phyloP scores from a whole-genome alignment of 2,329 filamentous ascomycete genomes.

The Fusarium nisikadoi region DNA sequence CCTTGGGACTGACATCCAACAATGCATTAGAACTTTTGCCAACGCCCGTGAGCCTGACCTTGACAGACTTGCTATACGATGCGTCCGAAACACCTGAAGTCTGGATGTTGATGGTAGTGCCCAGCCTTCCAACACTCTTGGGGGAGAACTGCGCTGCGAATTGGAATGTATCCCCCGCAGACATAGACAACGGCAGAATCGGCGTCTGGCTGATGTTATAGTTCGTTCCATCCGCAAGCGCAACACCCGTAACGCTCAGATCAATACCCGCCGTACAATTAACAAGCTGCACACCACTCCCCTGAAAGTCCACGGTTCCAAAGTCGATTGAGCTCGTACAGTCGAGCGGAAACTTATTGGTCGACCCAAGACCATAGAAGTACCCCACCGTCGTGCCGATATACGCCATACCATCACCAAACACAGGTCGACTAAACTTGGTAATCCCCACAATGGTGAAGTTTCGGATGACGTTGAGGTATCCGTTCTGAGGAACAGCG shows the following conservation, averaged over 20 bases:
- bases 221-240: conserved; percentile 48
- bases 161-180: conserved; percentile 53
- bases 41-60: conserved; percentile 60
- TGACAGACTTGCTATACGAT: conserved; percentile 58
- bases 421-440: conserved; percentile 68
- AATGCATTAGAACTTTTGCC: conserved; percentile 59
- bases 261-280: conserved; percentile 61
- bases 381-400: conserved; percentile 62
- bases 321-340: conserved; percentile 61
- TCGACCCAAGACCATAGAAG: conserved; percentile 66
- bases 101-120: conserved; percentile 58
- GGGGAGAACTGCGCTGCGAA: conserved; percentile 56
- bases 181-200: conserved; percentile 45
- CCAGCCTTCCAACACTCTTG: conserved; percentile 57
- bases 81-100: conserved; percentile 57
- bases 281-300: conserved; percentile 46
- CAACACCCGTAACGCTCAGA: conserved; percentile 54
- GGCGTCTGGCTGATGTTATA: conserved; percentile 52
- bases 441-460: conserved; percentile 63
- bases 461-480: conserved; percentile 59
- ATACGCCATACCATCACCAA: conserved; percentile 66
- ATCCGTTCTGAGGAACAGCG: conserved; percentile 59
- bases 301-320: conserved; percentile 55
- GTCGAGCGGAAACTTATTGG: conserved; percentile 64
- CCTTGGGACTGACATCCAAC: conserved; percentile 59